Percentiles rank a stretch among this genome's conserved stretches.
These are phyloP conservation scores for Neurospora sp. DNA, from an alignment of 495 filamentous ascomycete species.

Conservation along the genomic window DNA sequence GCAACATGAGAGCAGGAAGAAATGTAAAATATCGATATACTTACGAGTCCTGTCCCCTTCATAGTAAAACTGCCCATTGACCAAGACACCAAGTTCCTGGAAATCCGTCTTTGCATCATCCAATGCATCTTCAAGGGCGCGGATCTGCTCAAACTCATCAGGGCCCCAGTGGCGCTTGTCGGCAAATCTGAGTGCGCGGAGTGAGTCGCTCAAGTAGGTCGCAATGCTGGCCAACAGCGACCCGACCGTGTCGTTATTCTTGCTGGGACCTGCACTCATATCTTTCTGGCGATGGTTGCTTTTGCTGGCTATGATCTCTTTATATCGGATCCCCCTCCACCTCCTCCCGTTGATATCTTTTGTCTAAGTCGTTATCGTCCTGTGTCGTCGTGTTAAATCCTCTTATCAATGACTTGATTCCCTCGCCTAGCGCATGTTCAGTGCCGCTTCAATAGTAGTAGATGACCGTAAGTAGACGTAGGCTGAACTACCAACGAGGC, in stretches of 20 bases:
- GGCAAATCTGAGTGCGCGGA: conserved; percentile 38
- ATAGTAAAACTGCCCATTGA: conserved; percentile 39
- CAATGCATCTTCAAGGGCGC: conserved; percentile 34
- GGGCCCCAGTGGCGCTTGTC: conserved; percentile 41
- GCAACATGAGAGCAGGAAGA: not conserved
- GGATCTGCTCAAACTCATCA: conserved; percentile 40
- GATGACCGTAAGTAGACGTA: not conserved
- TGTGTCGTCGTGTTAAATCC: not conserved
- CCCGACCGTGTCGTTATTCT: conserved; percentile 34
- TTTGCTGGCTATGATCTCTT: conserved; percentile 9
- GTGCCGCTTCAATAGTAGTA: not conserved
- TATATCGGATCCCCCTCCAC: not conserved
- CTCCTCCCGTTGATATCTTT: not conserved
- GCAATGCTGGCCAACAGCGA: conserved; percentile 39
- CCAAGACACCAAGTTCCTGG: conserved; percentile 35
- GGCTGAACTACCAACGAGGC: not conserved
- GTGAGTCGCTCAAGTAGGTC: conserved; percentile 30
- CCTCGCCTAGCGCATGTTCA: not conserved
- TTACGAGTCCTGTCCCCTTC: conserved; percentile 37
- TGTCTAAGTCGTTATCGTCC: not conserved
- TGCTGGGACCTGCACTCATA: conserved; percentile 4
- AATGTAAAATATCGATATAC: not conserved
- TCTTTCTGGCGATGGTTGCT: conserved; percentile 1
- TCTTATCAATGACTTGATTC: not conserved
- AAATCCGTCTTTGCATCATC: conserved; percentile 44